Conservation (phyloP, 2,329 filamentous ascomycete species). For the Fusarium veterinarium region DNA sequence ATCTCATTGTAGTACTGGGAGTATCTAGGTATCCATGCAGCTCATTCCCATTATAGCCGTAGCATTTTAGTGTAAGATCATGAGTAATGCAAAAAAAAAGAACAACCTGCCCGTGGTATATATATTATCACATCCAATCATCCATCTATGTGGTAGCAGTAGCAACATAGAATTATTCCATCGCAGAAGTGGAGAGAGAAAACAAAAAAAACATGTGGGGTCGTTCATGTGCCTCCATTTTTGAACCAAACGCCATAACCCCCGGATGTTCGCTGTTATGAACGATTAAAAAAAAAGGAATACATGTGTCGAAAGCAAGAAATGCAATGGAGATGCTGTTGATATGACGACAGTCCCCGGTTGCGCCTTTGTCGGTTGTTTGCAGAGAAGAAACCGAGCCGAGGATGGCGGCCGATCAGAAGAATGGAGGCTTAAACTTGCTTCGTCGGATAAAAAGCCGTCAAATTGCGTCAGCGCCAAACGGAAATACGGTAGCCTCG, state of each 20-base stretch:
- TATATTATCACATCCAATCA: conserved; percentile 15
- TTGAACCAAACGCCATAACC: conserved; percentile 24
- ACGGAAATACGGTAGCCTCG: conserved; percentile 12
- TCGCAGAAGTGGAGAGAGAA: conserved; percentile 22
- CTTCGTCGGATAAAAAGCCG: conserved; percentile 2
- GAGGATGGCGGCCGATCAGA: conserved; percentile 2
- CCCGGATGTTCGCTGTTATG: conserved; percentile 26
- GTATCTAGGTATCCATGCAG: conserved; percentile 28
- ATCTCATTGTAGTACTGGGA: conserved; percentile 20
- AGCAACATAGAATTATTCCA: conserved; percentile 8
- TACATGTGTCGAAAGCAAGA: neutral
- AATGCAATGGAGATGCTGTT: neutral
- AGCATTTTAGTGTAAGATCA: neutral
- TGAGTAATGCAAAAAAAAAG: neutral
- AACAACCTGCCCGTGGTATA: conserved; percentile 28
- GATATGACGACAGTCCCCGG: conserved; percentile 14
- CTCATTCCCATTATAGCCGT: neutral
- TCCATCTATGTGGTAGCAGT: conserved; percentile 15
- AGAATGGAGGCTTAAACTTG: neutral
- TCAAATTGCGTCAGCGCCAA: neutral
- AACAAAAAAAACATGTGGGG: neutral
- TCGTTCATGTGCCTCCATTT: conserved; percentile 14
- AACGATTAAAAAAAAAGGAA: neutral
- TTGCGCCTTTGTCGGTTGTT: conserved; percentile 13
- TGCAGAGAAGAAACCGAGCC: conserved; percentile 21